A percentile compares a stretch with the other conserved stretches of the same genome.
Evolutionary conservation across 2,329 filamentous ascomycete species (phyloP).

Genomic region (Sporothrix phasma): DNA sequence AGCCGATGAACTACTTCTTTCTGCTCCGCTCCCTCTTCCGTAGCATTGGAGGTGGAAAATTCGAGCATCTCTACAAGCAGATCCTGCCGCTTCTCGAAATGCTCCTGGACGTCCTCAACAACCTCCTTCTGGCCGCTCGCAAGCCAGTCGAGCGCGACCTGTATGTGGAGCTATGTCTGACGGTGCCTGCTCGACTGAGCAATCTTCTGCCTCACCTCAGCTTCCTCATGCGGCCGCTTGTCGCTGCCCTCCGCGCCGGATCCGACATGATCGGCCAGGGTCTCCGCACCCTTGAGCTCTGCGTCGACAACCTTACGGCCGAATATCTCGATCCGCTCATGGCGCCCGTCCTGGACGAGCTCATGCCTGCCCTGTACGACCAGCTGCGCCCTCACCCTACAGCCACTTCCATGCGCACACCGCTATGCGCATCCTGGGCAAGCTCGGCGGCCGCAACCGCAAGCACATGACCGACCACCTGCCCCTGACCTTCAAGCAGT

Average conservation of each 20-base stretch:
- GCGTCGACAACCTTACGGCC: constrained; percentile 94
- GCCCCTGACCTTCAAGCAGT: constrained; percentile 71
- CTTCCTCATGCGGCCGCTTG: constrained; percentile 92
- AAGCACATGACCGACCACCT: constrained; percentile 91
- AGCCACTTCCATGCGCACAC: constrained; percentile 97
- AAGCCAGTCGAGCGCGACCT: constrained; percentile 87
- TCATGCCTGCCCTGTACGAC: constrained; percentile 96
- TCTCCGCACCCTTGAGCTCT: constrained; percentile 84
- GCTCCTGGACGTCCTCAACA: constrained; percentile 95
- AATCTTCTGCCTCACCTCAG: constrained; percentile 91
- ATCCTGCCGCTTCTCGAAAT: constrained; percentile 94
- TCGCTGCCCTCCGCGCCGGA: constrained; percentile 86
- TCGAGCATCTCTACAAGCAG: constrained; percentile 97
- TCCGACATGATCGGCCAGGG: constrained; percentile 93
- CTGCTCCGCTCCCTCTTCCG: constrained; percentile 85
- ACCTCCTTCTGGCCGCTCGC: constrained; percentile 77
- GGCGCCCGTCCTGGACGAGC: constrained; percentile 95
- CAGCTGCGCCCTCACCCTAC: constrained; percentile 86
- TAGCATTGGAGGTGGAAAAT: constrained; percentile 93
- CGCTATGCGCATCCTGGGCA: constrained; percentile 92
- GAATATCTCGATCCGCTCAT: constrained; percentile 98
- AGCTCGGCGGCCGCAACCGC: constrained; percentile 87
- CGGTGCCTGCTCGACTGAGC: constrained; percentile 85
- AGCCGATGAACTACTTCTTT: constrained; percentile 98
- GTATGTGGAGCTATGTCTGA: constrained; percentile 93